A percentile compares a stretch with the other conserved stretches of the same genome.
Evolutionary conservation across 176 grass and related monocot genomes (phyloP).

Genomic region (Zea luxurians): DNA sequence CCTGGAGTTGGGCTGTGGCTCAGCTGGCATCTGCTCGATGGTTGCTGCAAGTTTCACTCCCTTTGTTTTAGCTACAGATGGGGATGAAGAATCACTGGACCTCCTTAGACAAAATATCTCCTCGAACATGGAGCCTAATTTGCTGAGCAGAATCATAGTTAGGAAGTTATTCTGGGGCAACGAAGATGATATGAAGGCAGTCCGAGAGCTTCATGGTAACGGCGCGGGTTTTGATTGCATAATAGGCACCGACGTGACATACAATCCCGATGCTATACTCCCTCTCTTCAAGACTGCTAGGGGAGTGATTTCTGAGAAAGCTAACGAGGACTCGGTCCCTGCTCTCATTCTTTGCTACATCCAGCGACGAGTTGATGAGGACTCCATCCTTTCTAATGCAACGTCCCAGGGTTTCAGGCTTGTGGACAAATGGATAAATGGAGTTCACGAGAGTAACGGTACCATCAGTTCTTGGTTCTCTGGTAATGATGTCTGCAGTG

Average conservation of each 20-base stretch:
- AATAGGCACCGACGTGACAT: slow-evolving; percentile 87
- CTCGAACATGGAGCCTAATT: slow-evolving; percentile 59
- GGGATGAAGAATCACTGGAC: slow-evolving; percentile 69
- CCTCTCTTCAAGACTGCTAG: slow-evolving; percentile 84
- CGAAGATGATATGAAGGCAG: slow-evolving; percentile 45
- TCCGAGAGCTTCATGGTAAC: slow-evolving; percentile 43
- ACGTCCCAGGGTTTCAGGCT: slow-evolving; percentile 56
- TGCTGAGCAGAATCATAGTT: slow-evolving; percentile 43
- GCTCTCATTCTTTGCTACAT: slow-evolving; percentile 84
- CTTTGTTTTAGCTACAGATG: slow-evolving; percentile 75
- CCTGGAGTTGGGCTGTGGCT: slow-evolving; percentile 83
- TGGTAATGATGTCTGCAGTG: slow-evolving; percentile 40
- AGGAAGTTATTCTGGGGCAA: slow-evolving; percentile 77
- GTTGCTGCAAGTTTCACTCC: slow-evolving; percentile 58
- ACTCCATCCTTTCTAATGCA: slow-evolving; percentile 55
- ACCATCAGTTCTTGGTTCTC: slow-evolving; percentile 74
- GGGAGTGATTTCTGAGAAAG: slow-evolving; percentile 53
- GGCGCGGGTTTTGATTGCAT: slow-evolving; percentile 68
- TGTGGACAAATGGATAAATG: slow-evolving; percentile 79
- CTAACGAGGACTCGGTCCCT: slow-evolving; percentile 21
- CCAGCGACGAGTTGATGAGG: slow-evolving; percentile 68
- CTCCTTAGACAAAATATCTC: slow-evolving; percentile 64
- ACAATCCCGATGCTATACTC: slow-evolving; percentile 66
- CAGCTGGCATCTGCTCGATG: slow-evolving; percentile 88
- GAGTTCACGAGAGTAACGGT: slow-evolving; percentile 54